These are phyloP conservation scores for Fusarium kyushuense DNA, from an alignment of 2,329 filamentous ascomycete genomes.

Conservation along the genomic window DNA sequence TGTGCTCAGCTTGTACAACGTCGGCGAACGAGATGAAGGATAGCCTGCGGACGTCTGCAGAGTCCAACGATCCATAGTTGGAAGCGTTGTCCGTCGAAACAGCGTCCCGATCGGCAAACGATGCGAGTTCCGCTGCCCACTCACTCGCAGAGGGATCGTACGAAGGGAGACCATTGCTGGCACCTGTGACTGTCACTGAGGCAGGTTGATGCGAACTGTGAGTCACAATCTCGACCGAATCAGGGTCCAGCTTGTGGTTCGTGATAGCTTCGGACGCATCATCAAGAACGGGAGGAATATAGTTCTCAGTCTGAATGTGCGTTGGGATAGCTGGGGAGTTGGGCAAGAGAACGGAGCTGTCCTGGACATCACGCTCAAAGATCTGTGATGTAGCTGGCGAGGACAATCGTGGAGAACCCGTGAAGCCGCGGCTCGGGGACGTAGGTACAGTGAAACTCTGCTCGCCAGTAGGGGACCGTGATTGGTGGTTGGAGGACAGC, in stretches of 20 bases:
- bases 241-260: constrained; percentile 84
- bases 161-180: constrained; percentile 50
- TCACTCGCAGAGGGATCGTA: constrained; percentile 60
- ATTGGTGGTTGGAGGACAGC: constrained; percentile 54
- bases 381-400: constrained; percentile 85
- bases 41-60: constrained; percentile 80
- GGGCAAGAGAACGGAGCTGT: constrained; percentile 74
- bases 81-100: constrained; percentile 71
- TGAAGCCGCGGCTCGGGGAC: constrained; percentile 75
- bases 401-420: constrained; percentile 78
- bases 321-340: constrained; percentile 88
- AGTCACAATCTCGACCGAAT: constrained; percentile 92
- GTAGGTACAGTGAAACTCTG: constrained; percentile 63
- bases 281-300: constrained; percentile 91
- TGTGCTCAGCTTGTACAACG: constrained; percentile 88
- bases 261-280: constrained; percentile 94
- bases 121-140: constrained; percentile 69
- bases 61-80: constrained; percentile 82
- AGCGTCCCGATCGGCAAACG: constrained; percentile 62
- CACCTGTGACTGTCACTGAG: constrained; percentile 72
- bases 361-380: constrained; percentile 95
- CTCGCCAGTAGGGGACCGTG: constrained; percentile 59
- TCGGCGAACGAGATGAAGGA: constrained; percentile 98
- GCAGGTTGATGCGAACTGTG: constrained; percentile 87
- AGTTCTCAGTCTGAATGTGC: constrained; percentile 93